phyloP scores from a whole-genome alignment of 2,329 filamentous ascomycete genomes.

The Exutisphaerella laricina region DNA sequence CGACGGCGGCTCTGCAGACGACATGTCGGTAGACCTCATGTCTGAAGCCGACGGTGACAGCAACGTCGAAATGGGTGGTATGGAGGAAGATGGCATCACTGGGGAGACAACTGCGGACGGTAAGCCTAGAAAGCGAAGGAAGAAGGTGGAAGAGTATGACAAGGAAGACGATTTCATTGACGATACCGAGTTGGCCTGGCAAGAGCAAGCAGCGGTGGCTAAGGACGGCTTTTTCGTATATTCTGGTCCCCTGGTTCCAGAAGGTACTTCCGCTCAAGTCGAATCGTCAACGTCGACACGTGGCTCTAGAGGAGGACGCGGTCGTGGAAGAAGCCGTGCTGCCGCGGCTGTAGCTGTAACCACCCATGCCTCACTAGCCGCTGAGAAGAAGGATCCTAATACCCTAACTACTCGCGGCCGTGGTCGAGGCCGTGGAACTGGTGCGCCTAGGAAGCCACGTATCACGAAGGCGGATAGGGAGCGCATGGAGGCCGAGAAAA shows the following conservation, averaged over 20 bases:
- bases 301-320: constrained; percentile 17
- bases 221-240: constrained; percentile 98
- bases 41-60: constrained; percentile 67
- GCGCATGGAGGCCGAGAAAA: constrained; percentile 74
- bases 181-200: constrained; percentile 91
- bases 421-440: constrained; percentile 46
- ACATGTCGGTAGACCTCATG: constrained; percentile 69
- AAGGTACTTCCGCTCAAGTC: constrained; percentile 60
- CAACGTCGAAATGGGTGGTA: constrained; percentile 81
- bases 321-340: constrained; percentile 41
- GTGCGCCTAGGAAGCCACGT: constrained; percentile 71
- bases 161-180: constrained; percentile 69
- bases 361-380: constrained; percentile 29
- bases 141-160: constrained; percentile 61
- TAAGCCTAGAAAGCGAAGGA: constrained; percentile 77
- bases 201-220: constrained; percentile 87
- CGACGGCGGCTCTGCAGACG: constrained; percentile 69
- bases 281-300: constrained; percentile 24
- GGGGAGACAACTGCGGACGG: constrained; percentile 52
- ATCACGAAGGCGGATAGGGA: constrained; percentile 82
- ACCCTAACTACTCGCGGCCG: constrained; percentile 11
- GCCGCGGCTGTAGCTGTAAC: constrained; percentile 37
- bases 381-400: constrained; percentile 22
- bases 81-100: constrained; percentile 53
- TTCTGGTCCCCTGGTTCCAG: constrained; percentile 81